Base-by-base conservation (phyloP, 176 grass and related monocot species). In the Eleusine coracana region DNA sequence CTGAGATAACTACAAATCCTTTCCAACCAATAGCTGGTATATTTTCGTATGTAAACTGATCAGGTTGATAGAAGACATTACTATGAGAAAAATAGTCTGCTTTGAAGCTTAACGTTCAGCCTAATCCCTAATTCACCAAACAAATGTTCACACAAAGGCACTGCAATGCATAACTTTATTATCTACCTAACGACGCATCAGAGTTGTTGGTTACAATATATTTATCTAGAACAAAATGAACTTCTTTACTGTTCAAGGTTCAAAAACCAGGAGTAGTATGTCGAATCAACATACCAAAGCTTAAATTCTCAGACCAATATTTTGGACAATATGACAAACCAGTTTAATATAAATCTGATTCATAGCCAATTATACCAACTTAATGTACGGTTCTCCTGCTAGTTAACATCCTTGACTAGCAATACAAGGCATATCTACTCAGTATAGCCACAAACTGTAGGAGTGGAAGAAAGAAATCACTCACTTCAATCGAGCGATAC, bases 401-500 rank as follows among this genome's bases (percentile, higher is more conserved):
- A 46, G 5, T 37, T 76, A 20, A 29, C 21, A 55, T 28, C 6
- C 34, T 39, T 66, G 45, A 28, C 42, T 0, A 81, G 20, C 18
- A 10, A 55, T 2, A 23, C 52, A 4, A 10, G 2, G 34, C 23
- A 75, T 20, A n/a, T 13, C 74, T 61, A 46, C 1, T 29, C 56
- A 64, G 27, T 21, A 45, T 71, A 80, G 87, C 80, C 50, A 80
- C 21, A 73, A 0, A 71, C 0, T 73, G 17, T 4, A 34, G 42
- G 20, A 66, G 12, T 28, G 5, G 0, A 17, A 66, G 5, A 0
- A 9, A 48, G 64, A 3, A 5, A 21, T 1, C 10, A 18, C 88
- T 88, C 69, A 95, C 96, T 91, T 98, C 52, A 98, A 82, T 70
- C 92, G 72, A 9, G 92, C 96, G 21, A 98, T 98, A 25, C 96